These are phyloP conservation scores for Trematosphaeria pertusa DNA, from an alignment of 2,329 filamentous ascomycete species.

Conservation along the genomic window DNA sequence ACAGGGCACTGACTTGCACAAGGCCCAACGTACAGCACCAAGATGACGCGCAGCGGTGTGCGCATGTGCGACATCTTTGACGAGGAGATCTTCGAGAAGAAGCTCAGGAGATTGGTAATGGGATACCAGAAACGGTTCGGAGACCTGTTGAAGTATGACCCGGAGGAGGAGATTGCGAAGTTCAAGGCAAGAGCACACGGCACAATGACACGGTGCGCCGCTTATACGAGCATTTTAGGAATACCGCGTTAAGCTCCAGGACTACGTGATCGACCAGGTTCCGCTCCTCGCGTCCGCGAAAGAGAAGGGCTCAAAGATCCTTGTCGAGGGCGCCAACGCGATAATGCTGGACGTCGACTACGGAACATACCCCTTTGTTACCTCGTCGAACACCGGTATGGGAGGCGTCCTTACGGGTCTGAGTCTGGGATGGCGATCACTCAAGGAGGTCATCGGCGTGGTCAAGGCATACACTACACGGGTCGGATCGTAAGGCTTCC, in stretches of 20 bases:
- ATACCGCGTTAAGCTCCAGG: conserved; percentile 64
- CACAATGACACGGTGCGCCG: neutral
- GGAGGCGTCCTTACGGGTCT: conserved; percentile 70
- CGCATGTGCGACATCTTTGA: conserved; percentile 72
- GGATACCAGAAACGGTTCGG: conserved; percentile 75
- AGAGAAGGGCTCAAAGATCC: conserved; percentile 63
- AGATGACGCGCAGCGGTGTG: conserved; percentile 71
- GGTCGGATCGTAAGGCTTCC: conserved; percentile 51
- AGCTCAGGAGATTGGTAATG: conserved; percentile 66
- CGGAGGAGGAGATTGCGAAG: conserved; percentile 71
- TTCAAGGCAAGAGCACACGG: conserved; percentile 57
- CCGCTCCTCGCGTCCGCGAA: conserved; percentile 69
- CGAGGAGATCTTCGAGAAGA: conserved; percentile 69
- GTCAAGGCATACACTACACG: conserved; percentile 73
- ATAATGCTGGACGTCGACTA: conserved; percentile 70
- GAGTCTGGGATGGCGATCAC: conserved; percentile 65
- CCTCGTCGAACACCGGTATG: conserved; percentile 65
- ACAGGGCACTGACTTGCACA: no score
- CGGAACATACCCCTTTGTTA: conserved; percentile 66
- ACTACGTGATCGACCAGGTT: conserved; percentile 72
- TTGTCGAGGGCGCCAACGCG: conserved; percentile 73
- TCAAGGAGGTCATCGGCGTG: conserved; percentile 69
- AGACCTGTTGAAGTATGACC: conserved; percentile 69
- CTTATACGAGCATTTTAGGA: conserved; percentile 37
- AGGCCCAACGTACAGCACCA: conserved; percentile 67